These are phyloP conservation scores for Candida incommunis DNA, from an alignment of 805 yeast genomes.

Conservation along the genomic window DNA sequence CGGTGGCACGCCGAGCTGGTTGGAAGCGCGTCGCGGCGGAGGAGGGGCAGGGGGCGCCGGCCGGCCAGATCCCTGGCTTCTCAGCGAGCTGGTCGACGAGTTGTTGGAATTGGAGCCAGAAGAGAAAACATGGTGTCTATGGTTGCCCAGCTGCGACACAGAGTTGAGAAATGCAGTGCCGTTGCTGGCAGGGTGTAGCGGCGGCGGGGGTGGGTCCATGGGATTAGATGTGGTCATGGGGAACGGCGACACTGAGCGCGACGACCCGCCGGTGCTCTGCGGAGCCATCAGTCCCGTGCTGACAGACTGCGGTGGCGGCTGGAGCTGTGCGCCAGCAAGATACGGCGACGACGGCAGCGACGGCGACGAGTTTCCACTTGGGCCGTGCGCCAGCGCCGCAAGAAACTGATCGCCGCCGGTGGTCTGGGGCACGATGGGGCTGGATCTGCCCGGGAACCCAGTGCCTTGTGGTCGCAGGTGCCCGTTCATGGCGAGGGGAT, in stretches of 20 bases:
- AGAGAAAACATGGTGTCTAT: not conserved
- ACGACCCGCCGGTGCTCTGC: not conserved
- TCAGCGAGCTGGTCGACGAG: not conserved
- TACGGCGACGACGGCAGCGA: not conserved
- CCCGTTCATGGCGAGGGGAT: not conserved
- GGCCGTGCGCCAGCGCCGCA: not conserved
- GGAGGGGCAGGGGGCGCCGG: conserved; percentile 9
- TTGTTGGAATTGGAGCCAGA: not conserved
- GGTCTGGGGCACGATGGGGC: not conserved
- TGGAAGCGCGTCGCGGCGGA: conserved; percentile 3
- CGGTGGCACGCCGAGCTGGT: not conserved
- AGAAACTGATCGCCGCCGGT: conserved; percentile 1
- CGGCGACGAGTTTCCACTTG: not conserved
- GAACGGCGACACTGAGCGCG: not conserved
- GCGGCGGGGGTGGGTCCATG: not conserved
- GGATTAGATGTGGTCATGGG: no score
- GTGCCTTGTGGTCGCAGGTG: not conserved
- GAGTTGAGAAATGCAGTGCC: not conserved
- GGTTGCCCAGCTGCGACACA: not conserved
- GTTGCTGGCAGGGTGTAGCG: not conserved
- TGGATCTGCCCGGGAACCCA: not conserved
- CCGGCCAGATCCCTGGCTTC: not conserved
- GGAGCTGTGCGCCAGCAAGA: not conserved
- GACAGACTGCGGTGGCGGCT: not conserved
- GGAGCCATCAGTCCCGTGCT: not conserved